Evolutionary conservation across 495 filamentous ascomycete species (phyloP).

Genomic region (Letharia lupina): DNA sequence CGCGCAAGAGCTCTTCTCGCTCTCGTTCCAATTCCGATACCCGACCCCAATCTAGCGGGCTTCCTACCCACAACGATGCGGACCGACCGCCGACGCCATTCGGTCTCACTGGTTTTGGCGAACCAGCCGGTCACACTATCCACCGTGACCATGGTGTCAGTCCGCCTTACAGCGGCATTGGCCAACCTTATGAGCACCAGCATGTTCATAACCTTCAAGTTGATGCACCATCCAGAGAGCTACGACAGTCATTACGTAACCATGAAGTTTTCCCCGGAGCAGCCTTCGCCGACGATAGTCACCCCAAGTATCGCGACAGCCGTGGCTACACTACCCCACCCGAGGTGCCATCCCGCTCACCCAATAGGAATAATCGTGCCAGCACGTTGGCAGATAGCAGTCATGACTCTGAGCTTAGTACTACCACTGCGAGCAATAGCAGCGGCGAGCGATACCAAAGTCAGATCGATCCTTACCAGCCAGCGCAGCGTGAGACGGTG

Average conservation of each 20-base stretch:
- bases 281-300: neutral
- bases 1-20: constrained; percentile 4
- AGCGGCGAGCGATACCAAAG: constrained; percentile 14
- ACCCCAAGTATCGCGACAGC: constrained; percentile 4
- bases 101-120: constrained; percentile 22
- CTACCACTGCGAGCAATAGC: constrained; percentile 18
- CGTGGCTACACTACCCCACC: constrained; percentile 20
- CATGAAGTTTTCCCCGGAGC: constrained; percentile 5
- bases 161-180: constrained; percentile 18
- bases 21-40: constrained; percentile 16
- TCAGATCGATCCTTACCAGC: constrained; percentile 8
- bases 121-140: constrained; percentile 9
- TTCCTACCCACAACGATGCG: constrained; percentile 21
- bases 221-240: constrained; percentile 23
- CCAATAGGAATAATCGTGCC: constrained; percentile 12
- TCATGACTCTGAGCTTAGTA: constrained; percentile 21
- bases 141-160: constrained; percentile 3
- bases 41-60: constrained; percentile 9
- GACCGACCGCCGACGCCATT: constrained; percentile 25
- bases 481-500: neutral
- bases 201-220: constrained; percentile 24
- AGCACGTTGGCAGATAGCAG: constrained; percentile 7
- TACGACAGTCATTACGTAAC: constrained; percentile 20
- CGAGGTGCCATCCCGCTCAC: constrained; percentile 16
- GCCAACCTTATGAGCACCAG: constrained; percentile 27